A percentile compares a stretch with the other conserved stretches of the same genome.
Evolutionary conservation across 2,329 filamentous ascomycete species (phyloP).

Genomic region (Paecilomyces fulvus): DNA sequence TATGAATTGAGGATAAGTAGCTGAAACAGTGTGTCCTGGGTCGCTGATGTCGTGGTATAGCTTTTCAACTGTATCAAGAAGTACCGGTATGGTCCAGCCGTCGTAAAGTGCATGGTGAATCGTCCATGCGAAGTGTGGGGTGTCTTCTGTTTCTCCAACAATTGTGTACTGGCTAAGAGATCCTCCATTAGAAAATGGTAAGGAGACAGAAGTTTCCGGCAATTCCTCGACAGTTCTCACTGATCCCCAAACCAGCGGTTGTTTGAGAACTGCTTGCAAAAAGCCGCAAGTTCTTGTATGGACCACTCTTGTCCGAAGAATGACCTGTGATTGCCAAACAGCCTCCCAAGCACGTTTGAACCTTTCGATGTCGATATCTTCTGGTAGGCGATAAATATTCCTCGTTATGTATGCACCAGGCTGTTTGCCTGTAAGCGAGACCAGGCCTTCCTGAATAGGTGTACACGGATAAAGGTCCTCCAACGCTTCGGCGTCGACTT

Average conservation of each 20-base stretch:
- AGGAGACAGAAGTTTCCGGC: conserved; percentile 2
- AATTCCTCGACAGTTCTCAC: conserved; percentile 5
- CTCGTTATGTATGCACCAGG: conserved; percentile 34
- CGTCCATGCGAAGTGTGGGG: conserved; percentile 27
- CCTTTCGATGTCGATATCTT: conserved; percentile 20
- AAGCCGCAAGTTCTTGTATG: conserved; percentile 15
- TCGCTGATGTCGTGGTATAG: conserved; percentile 4
- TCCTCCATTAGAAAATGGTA: conserved; percentile 6
- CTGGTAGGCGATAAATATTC: conserved; percentile 23
- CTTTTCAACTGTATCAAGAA: conserved; percentile 9
- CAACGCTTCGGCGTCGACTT: conserved; percentile 13
- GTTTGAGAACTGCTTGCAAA: conserved; percentile 21
- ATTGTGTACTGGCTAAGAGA: conserved; percentile 7
- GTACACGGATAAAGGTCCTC: conserved; percentile 35
- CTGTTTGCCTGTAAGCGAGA: conserved; percentile 30
- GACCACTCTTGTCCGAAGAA: conserved; percentile 35
- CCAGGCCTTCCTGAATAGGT: conserved; percentile 35
- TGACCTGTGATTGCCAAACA: conserved; percentile 23
- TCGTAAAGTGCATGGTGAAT: conserved; percentile 39
- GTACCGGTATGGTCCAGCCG: conserved; percentile 20
- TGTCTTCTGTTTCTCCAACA: background rate
- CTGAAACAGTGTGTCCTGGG: background rate
- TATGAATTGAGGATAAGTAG: conserved; percentile 6
- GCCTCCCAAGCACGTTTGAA: conserved; percentile 33
- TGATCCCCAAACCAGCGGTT: conserved; percentile 12